Evolutionary conservation across 2,329 filamentous ascomycete species (phyloP).

Genomic region (Penicillium occitanis): DNA sequence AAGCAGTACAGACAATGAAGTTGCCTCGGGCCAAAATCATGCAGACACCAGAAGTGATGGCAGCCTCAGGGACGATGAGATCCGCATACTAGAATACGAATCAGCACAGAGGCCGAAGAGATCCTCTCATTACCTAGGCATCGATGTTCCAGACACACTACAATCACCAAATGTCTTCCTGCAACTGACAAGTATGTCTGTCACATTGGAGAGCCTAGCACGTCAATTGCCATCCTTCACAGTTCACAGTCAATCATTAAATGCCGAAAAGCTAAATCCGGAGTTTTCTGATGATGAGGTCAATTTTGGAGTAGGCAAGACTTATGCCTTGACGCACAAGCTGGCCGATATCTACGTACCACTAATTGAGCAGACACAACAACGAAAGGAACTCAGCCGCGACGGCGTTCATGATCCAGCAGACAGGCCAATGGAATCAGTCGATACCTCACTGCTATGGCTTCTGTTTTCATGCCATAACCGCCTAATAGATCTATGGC

Average conservation of each 20-base stretch:
- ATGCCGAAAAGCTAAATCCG: not conserved
- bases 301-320: constrained; percentile 7
- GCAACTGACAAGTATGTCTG: constrained; percentile 9
- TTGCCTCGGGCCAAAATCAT: not conserved
- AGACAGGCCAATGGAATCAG: not conserved
- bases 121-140: constrained; percentile 10
- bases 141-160: constrained; percentile 1
- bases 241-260: not conserved
- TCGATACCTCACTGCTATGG: constrained; percentile 2
- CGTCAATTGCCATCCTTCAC: constrained; percentile 6
- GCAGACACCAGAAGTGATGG: not conserved
- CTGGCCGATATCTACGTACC: constrained; percentile 15
- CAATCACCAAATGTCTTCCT: constrained; percentile 16
- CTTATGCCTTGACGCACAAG: constrained; percentile 15
- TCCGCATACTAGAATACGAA: constrained; percentile 12
- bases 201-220: constrained; percentile 10
- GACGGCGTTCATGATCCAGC: not conserved
- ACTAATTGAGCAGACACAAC: constrained; percentile 2
- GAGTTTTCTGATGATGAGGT: constrained; percentile 2
- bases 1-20: not conserved
- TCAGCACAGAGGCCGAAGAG: constrained; percentile 9
- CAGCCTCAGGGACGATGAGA: not conserved
- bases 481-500: constrained; percentile 18
- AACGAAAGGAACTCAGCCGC: not conserved
- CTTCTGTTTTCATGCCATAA: constrained; percentile 18